Percentiles rank a stretch among this genome's conserved stretches.
These are phyloP conservation scores for Yamadazyma trypodendri DNA, from an alignment of 1,139 yeast species.

Conservation along the genomic window DNA sequence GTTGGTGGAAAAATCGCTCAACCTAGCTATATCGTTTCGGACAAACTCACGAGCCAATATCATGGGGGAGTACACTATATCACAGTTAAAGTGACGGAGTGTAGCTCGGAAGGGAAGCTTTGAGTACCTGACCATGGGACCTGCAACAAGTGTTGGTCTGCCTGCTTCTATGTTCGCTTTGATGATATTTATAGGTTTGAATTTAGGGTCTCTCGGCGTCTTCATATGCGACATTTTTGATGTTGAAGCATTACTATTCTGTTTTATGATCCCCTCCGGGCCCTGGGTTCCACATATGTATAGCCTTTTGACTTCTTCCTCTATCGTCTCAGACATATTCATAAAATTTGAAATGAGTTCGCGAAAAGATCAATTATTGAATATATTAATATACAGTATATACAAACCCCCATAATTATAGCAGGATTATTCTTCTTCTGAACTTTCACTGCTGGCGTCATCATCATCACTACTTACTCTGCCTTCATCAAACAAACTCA, in stretches of 20 bases:
- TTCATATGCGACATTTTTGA: too few relatives aligned
- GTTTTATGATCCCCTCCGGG: too few relatives aligned
- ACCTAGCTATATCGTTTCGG: conserved; percentile 75
- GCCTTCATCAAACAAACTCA: conserved; percentile 70
- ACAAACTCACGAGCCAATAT: conserved; percentile 93
- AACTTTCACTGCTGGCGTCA: conserved; percentile 54
- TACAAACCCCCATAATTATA: conserved; percentile 1
- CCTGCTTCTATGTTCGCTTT: conserved; percentile 31
- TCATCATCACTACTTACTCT: conserved; percentile 45
- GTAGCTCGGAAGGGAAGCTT: conserved; percentile 88
- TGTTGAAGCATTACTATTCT: too few relatives aligned
- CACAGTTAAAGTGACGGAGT: conserved; percentile 70
- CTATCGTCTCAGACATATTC: neutral
- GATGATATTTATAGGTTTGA: conserved; percentile 18
- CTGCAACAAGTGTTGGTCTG: conserved; percentile 76
- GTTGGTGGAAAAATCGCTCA: conserved; percentile 84
- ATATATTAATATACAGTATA: conserved; percentile 5
- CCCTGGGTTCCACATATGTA: too few relatives aligned
- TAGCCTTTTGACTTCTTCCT: neutral
- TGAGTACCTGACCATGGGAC: conserved; percentile 97
- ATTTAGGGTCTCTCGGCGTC: neutral
- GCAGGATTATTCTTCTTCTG: conserved; percentile 56
- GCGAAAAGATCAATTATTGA: neutral
- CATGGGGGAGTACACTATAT: conserved; percentile 94
- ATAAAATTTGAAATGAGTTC: conserved; percentile 1